Conservation (phyloP, 495 filamentous ascomycete species). For the Talaromyces trachyspermus region DNA sequence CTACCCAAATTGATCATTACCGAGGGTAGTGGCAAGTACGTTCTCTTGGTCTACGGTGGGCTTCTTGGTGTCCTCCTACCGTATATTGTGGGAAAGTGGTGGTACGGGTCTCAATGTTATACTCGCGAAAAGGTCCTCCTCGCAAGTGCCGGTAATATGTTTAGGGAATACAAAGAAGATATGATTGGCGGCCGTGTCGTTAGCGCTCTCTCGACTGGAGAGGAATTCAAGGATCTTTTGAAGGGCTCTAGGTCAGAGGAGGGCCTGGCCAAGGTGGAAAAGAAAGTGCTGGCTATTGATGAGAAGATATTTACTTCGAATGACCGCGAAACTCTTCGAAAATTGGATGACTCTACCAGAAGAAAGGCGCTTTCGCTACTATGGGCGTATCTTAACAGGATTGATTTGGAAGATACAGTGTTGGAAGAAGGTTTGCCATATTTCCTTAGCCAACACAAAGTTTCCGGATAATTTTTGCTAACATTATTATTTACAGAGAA, state of each 20-base stretch:
- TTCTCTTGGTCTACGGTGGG: conserved; percentile 78
- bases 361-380: conserved; percentile 83
- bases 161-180: conserved; percentile 81
- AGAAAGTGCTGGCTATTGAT: conserved; percentile 58
- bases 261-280: conserved; percentile 74
- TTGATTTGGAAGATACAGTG: conserved; percentile 64
- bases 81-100: conserved; percentile 93
- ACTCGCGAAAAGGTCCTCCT: conserved; percentile 89
- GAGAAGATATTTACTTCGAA: conserved; percentile 38
- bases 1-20: conserved; percentile 88
- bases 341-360: conserved; percentile 64
- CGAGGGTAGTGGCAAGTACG: conserved; percentile 92
- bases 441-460: not conserved
- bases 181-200: conserved; percentile 75
- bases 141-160: conserved; percentile 86
- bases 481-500: conserved; percentile 38
- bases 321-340: conserved; percentile 59
- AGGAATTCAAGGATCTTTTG: conserved; percentile 69
- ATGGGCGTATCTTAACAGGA: conserved; percentile 88
- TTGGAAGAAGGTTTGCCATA: conserved; percentile 63
- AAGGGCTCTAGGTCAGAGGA: conserved; percentile 66
- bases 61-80: conserved; percentile 84
- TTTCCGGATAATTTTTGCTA: not conserved
- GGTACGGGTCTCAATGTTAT: conserved; percentile 89
- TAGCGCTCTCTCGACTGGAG: conserved; percentile 69